Base-by-base conservation (phyloP, 2,329 filamentous ascomycete genomes). In the Penicillium sp. region DNA sequence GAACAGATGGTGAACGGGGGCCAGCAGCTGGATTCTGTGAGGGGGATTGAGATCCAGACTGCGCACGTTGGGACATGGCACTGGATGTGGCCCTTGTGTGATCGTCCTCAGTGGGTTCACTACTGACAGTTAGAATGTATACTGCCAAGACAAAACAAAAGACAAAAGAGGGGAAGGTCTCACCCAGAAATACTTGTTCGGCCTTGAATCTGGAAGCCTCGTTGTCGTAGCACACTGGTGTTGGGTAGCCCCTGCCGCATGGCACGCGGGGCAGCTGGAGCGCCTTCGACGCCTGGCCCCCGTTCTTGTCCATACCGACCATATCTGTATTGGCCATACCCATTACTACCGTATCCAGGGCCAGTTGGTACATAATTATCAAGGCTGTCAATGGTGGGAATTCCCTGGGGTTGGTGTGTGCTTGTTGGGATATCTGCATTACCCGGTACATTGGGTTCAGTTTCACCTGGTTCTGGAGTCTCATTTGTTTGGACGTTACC, bases 231-330 rank as follows among this genome's bases (percentile, higher is more conserved):
- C 50, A 89, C 83, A 63, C 89, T 90, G 55, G 88, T 92, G 72
- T 95, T 95, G 49, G 90, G 89, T 11, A 91, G 79, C 30, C 91
- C 91, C 74, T 94, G 88, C 60, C 93, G 84, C 90, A 97, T 96
- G 17, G 94, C 94, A 75, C 94, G 92, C 45, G 94, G 94, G 10
- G 92, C 94, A 52, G 89, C 96, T 28, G 94, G 94, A 28, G 94
- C 94, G 76, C 83, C 83, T 68, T 78, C 78, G 50, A 85, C 82
- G 36, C 82, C 83, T 82, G 90, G 75, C 55, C 81, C 80, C 55
- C 78, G 77, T 64, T 76, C 73, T 40, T 72, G 77, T 30, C 71
- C 73, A 44, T 74, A 74, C 66, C 76, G 71, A 60, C 76, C 69
- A 68, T 68, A 73, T 8, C 70, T 70, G 14, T 60, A 53, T 14